Conservation (phyloP, 805 yeast genomes). For the Yarrowia divulgata region DNA sequence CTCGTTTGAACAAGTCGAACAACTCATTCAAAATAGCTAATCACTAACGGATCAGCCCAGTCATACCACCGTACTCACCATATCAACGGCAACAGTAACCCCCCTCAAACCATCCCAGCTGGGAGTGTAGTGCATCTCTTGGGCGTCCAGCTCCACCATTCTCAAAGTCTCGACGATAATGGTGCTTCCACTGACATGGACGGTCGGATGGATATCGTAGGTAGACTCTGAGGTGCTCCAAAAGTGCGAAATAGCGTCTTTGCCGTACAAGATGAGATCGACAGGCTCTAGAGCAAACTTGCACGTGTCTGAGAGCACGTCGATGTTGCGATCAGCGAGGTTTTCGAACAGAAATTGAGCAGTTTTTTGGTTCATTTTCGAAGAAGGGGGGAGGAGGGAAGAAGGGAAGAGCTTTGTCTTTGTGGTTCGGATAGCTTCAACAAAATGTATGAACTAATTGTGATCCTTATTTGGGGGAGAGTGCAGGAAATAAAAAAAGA, state of each 20-base stretch:
- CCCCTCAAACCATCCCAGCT: constrained; percentile 9
- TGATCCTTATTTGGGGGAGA: too few species aligned
- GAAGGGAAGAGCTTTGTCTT: neutral
- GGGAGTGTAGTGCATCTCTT: neutral
- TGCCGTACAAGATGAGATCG: neutral
- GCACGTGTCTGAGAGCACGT: neutral
- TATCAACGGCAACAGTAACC: neutral
- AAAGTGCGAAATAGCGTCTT: neutral
- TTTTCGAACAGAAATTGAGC: neutral
- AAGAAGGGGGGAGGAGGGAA: neutral
- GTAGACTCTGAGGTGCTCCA: constrained; percentile 7
- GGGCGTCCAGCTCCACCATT: constrained; percentile 10
- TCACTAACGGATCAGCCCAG: too few species aligned
- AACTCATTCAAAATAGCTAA: too few species aligned
- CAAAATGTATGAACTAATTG: too few species aligned
- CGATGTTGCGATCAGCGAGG: neutral
- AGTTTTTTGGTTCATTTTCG: neutral
- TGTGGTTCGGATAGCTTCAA: neutral
- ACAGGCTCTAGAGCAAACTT: constrained; percentile 3
- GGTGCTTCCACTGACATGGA: neutral
- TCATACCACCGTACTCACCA: constrained; percentile 2
- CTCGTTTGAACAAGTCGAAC: too few species aligned
- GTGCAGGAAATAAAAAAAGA: too few species aligned
- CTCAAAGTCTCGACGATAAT: constrained; percentile 5
- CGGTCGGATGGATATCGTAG: neutral